These are phyloP conservation scores for Fusarium drepaniforme DNA, from an alignment of 2,329 filamentous ascomycete genomes.

Conservation along the genomic window DNA sequence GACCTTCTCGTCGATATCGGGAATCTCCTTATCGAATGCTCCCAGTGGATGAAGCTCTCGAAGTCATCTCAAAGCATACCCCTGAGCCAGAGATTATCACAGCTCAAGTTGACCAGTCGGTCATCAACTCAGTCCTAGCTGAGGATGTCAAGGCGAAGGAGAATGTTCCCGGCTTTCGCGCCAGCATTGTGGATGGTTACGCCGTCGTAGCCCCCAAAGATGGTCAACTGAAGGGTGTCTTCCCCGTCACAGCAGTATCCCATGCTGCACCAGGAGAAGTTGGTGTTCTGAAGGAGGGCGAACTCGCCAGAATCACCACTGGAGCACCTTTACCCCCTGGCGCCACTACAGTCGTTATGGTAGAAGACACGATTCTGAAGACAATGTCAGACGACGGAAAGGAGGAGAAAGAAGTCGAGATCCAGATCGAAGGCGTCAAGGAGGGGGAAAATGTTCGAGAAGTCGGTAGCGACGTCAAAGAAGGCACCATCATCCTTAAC, in stretches of 20 bases:
- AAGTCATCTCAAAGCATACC: conserved; percentile 78
- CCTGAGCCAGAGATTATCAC: conserved; percentile 70
- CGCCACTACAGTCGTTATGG: conserved; percentile 90
- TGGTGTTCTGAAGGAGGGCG: conserved; percentile 74
- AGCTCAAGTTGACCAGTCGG: conserved; percentile 69
- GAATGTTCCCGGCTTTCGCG: conserved; percentile 91
- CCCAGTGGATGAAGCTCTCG: conserved; percentile 83
- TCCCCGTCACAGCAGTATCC: conserved; percentile 87
- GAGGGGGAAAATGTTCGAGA: conserved; percentile 91
- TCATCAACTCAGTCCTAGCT: conserved; percentile 85
- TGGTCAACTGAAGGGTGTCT: conserved; percentile 79
- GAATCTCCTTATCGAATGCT: conserved; percentile 95
- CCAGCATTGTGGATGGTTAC: conserved; percentile 97
- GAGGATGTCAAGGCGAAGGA: conserved; percentile 85
- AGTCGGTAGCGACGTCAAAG: conserved; percentile 86
- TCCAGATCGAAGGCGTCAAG: conserved; percentile 81
- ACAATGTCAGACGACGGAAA: conserved; percentile 81
- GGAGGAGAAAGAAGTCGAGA: conserved; percentile 91
- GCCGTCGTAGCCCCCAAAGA: conserved; percentile 78
- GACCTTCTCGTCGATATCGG: conserved; percentile 78
- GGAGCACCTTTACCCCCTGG: conserved; percentile 91
- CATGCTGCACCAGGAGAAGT: conserved; percentile 83
- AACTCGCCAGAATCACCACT: conserved; percentile 92
- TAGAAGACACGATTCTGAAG: conserved; percentile 88
- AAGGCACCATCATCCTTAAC: conserved; percentile 76